Base-by-base conservation (phyloP, 352 stramenopile species). In the Halophytophthora batemanensis region DNA sequence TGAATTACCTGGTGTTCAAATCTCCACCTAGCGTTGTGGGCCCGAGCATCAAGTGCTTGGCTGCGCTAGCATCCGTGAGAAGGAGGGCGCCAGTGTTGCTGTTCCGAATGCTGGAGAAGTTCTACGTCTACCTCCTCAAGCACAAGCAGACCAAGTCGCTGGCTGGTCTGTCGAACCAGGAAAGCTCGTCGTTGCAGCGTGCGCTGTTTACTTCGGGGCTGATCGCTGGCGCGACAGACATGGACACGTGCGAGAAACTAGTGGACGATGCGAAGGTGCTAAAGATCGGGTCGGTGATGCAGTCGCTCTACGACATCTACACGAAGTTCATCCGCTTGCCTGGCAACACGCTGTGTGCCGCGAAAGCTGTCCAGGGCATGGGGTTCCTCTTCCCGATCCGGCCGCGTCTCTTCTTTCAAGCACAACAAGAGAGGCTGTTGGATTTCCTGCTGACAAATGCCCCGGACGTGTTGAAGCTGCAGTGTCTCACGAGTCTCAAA, bases 1-100 rank as follows among this genome's bases (percentile, higher is more conserved):
- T 95, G 25, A 90, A 78, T 38, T 35, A 59, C 11, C 46, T 95
- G 17, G 58, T 95, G 13, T 66, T 86, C 22, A 46, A 66, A 4
- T 74, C 82, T 13, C 73, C 81, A n/a, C 85, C 85, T n/a, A 92
- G 84, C 45, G 83, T 95, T 43, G 85, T 95, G 19, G 74, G 70
- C 34, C 77, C 80, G 10, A 89, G 79, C 54, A 68, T 95, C 49
- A 68, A 82, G 36, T 95, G 83, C 37, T 65, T 93, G 10, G 73
- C 79, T 19, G 79, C 69, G 4, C 66, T 95, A 19, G 68, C 72
- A 4, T 59, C 23, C 14, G 56, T 48, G 15, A 74, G 64, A 7
- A 83, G 71, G 13, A 85, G 71, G 19, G 51, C 63, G 0, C 74
- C 76, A 19, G 41, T 56, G 2, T 13, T 86, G 19, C 52, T 95